These are phyloP conservation scores for Psilocybe mexicana DNA, from an alignment of 1,284 basidiomycete genomes.

Conservation along the genomic window DNA sequence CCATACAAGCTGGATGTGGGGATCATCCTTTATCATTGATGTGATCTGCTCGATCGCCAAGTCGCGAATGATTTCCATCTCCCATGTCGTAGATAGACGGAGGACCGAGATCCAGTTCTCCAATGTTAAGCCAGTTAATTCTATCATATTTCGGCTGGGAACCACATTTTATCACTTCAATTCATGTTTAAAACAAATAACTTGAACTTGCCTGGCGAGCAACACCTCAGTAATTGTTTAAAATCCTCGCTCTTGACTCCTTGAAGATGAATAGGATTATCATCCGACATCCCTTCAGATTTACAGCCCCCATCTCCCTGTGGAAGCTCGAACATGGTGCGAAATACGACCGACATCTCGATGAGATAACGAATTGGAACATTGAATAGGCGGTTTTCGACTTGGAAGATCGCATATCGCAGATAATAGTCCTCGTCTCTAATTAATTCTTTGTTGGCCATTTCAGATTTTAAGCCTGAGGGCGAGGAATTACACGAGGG, in stretches of 20 bases:
- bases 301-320: neutral
- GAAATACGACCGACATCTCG: constrained; percentile 26
- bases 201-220: constrained; percentile 10
- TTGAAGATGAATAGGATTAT: constrained; percentile 7
- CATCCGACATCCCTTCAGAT: constrained; percentile 4
- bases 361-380: constrained; percentile 25
- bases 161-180: neutral
- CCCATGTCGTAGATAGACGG: constrained; percentile 25
- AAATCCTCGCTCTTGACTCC: constrained; percentile 15
- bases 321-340: constrained; percentile 23
- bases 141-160: neutral
- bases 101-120: constrained; percentile 27
- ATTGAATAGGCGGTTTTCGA: constrained; percentile 28
- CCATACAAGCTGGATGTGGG: constrained; percentile 20
- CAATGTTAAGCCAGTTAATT: constrained; percentile 6
- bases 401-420: constrained; percentile 10
- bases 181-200: neutral
- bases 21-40: constrained; percentile 11
- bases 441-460: neutral
- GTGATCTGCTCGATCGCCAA: constrained; percentile 22
- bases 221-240: constrained; percentile 12
- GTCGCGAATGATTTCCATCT: constrained; percentile 20
- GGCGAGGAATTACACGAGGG: neutral
- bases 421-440: constrained; percentile 13
- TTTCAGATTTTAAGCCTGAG: neutral